Conservation (phyloP, 768 basidiomycete genomes). For the Lactarius psammicola region DNA sequence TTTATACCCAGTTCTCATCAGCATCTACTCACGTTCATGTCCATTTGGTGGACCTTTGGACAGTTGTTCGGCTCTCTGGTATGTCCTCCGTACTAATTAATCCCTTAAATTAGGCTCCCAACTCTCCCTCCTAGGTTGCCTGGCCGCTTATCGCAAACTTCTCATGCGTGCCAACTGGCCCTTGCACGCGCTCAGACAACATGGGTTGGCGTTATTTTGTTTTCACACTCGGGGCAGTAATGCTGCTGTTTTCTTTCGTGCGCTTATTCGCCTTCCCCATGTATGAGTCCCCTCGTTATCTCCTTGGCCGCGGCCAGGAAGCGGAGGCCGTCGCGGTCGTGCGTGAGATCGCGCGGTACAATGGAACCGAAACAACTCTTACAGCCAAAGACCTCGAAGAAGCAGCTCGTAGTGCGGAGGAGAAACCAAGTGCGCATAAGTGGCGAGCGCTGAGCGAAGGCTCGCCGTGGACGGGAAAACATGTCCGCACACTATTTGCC, state of each 20-base stretch:
- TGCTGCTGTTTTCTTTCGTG: slow-evolving; percentile 50
- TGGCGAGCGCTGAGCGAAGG: slow-evolving; percentile 41
- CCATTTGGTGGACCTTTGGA: slow-evolving; percentile 60
- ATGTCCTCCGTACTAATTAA: slow-evolving; percentile 19
- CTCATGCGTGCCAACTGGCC: slow-evolving; percentile 43
- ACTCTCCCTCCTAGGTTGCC: slow-evolving; percentile 41
- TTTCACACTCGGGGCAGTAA: slow-evolving; percentile 52
- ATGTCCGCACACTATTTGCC: slow-evolving; percentile 62
- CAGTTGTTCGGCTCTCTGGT: slow-evolving; percentile 51
- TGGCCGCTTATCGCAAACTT: slow-evolving; percentile 60
- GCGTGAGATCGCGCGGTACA: slow-evolving; percentile 50
- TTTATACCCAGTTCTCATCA: slow-evolving; percentile 54
- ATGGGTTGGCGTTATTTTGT: slow-evolving; percentile 67
- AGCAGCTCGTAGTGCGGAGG: slow-evolving; percentile 31
- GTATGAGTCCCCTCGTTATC: slow-evolving; percentile 57
- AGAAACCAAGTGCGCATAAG: slow-evolving; percentile 23
- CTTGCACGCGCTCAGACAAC: slow-evolving; percentile 46
- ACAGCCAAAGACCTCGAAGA: slow-evolving; percentile 46
- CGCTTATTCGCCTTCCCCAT: slow-evolving; percentile 54
- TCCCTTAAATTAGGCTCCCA: background rate
- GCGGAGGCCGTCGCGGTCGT: slow-evolving; percentile 50
- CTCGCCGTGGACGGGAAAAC: slow-evolving; percentile 39
- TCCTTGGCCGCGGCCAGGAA: slow-evolving; percentile 53
- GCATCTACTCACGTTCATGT: slow-evolving; percentile 55
- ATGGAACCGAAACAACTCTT: slow-evolving; percentile 44